These are phyloP conservation scores for Eudorina sp. DNA, from an alignment of 139 green algal genomes.

Conservation along the genomic window DNA sequence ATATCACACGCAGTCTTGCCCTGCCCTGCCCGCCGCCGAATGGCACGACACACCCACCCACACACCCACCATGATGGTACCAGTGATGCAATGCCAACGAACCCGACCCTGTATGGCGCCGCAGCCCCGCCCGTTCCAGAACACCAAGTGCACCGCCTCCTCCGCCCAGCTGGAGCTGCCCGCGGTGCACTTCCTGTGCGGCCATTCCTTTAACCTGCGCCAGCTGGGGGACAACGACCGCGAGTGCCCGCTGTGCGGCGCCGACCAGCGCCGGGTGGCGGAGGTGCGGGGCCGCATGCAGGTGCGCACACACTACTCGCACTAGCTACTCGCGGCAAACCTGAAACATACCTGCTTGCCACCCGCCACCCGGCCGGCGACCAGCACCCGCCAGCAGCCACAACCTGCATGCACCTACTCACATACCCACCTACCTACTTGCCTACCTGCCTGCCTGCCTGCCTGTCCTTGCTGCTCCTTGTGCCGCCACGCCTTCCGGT, in stretches of 20 bases:
- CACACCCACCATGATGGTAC: no score
- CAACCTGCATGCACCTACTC: neutral
- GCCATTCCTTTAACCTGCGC: constrained; percentile 93
- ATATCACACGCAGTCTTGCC: no score
- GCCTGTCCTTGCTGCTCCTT: neutral
- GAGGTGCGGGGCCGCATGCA: constrained; percentile 56
- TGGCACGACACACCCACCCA: no score
- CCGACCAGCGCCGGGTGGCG: constrained; percentile 62
- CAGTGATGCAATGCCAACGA: no score
- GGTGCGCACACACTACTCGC: neutral
- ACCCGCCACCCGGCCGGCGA: neutral
- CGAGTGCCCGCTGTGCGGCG: constrained; percentile 93
- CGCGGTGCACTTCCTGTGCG: constrained; percentile 96
- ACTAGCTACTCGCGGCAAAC: neutral
- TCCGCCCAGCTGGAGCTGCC: constrained; percentile 91
- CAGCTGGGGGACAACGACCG: constrained; percentile 87
- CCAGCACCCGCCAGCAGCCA: neutral
- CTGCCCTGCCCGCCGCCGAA: no score
- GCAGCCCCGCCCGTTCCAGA: constrained; percentile 92
- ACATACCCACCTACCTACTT: no score
- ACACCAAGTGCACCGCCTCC: constrained; percentile 80
- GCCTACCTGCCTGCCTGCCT: neutral
- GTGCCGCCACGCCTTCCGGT: neutral
- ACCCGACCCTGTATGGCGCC: no score
- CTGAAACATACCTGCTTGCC: neutral